Evolutionary conservation across 1,284 basidiomycete genomes (phyloP).

Genomic region (Somion occarium): DNA sequence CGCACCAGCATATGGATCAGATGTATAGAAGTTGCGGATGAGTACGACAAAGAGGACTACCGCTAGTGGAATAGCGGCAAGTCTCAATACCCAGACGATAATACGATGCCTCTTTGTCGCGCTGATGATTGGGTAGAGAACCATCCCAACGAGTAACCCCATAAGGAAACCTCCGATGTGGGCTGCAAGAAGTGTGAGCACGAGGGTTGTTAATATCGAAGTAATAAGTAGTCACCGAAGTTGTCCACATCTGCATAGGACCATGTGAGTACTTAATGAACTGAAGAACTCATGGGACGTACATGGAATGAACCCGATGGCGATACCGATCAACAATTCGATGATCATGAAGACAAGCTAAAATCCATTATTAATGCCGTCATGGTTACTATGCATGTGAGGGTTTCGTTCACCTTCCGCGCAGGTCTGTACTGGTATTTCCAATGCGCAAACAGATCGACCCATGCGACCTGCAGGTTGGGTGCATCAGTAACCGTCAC

Average conservation of each 20-base stretch:
- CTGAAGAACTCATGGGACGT: slow-evolving; percentile 23
- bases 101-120: slow-evolving; percentile 66
- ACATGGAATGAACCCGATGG: slow-evolving; percentile 82
- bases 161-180: slow-evolving; percentile 79
- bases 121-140: slow-evolving; percentile 89
- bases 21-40: slow-evolving; percentile 85
- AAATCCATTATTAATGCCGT: slow-evolving; percentile 24
- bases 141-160: slow-evolving; percentile 78
- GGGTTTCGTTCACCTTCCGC: slow-evolving; percentile 53
- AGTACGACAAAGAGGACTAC: slow-evolving; percentile 82
- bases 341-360: slow-evolving; percentile 75
- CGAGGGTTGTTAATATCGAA: background rate
- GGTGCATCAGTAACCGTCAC: slow-evolving; percentile 6
- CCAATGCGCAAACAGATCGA: slow-evolving; percentile 94
- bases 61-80: slow-evolving; percentile 70
- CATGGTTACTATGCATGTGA: slow-evolving; percentile 1
- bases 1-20: slow-evolving; percentile 74
- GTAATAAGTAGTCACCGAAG: slow-evolving; percentile 47
- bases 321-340: slow-evolving; percentile 82
- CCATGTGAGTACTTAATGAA: slow-evolving; percentile 10
- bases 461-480: slow-evolving; percentile 57
- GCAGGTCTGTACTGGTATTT: slow-evolving; percentile 78
- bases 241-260: slow-evolving; percentile 61
- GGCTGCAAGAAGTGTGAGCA: slow-evolving; percentile 34
- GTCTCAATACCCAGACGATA: slow-evolving; percentile 73